A percentile compares a stretch with the other conserved stretches of the same genome.
phyloP scores from a whole-genome alignment of 345 rosid genomes.

The Aquilaria yunnanensis region DNA sequence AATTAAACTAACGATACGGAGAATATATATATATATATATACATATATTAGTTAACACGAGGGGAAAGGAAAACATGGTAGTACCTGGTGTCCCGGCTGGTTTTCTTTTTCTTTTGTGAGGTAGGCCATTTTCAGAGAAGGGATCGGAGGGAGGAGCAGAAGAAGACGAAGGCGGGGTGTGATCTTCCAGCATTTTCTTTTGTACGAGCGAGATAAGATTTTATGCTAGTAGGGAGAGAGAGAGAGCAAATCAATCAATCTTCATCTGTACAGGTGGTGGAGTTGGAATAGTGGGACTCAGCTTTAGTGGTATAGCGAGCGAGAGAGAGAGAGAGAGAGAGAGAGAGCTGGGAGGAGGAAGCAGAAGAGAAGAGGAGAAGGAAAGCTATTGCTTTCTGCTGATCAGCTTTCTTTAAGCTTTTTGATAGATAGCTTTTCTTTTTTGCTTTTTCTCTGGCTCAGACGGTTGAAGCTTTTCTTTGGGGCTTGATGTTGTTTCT shows the following conservation, averaged over 20 bases:
- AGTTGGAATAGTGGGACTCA: constrained; percentile 45
- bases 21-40: too few relatives aligned
- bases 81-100: constrained; percentile 94
- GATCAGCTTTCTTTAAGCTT: constrained; percentile 55
- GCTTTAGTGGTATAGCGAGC: constrained; percentile 38
- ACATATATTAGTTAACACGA: background rate
- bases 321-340: constrained; percentile 14
- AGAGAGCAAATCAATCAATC: constrained; percentile 14
- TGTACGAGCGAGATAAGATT: background rate
- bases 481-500: constrained; percentile 12
- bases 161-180: constrained; percentile 23
- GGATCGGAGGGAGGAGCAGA: constrained; percentile 52
- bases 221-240: constrained; percentile 11
- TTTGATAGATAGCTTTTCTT: constrained; percentile 17
- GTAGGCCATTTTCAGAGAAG: constrained; percentile 45
- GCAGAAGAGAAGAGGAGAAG: constrained; percentile 3
- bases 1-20: background rate
- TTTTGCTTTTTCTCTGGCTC: background rate
- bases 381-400: constrained; percentile 61
- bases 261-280: constrained; percentile 18
- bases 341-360: constrained; percentile 9
- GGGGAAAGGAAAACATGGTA: background rate
- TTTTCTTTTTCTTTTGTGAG: constrained; percentile 66
- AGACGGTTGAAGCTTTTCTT: constrained; percentile 8
- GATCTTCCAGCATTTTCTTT: constrained; percentile 27